phyloP scores from a whole-genome alignment of 352 stramenopile genomes.

The Pythium chondricola region DNA sequence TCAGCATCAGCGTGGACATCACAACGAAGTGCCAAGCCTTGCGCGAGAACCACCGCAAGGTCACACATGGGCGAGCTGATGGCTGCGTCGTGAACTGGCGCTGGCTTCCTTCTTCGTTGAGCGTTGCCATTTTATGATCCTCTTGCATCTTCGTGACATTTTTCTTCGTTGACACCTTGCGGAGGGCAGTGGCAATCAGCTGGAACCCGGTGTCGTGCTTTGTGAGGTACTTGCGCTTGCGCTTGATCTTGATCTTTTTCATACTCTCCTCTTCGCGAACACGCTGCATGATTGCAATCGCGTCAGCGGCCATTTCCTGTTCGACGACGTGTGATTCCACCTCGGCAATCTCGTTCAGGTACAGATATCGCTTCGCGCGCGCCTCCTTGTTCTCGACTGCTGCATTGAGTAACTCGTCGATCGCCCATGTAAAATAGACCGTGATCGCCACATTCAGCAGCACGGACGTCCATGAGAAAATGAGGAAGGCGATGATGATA shows the following conservation, averaged over 20 bases:
- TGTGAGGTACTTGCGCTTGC: slow-evolving; percentile 6
- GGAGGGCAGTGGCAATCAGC: slow-evolving; percentile 9
- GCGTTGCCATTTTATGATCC: background rate
- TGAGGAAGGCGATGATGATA: slow-evolving; percentile 13
- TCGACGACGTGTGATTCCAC: background rate
- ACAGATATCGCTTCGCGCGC: slow-evolving; percentile 4
- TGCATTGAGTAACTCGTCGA: slow-evolving; percentile 11
- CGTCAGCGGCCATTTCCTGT: slow-evolving; percentile 13
- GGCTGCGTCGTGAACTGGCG: background rate
- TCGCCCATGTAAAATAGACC: slow-evolving; percentile 20
- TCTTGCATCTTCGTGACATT: background rate
- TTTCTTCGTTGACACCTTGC: slow-evolving; percentile 6
- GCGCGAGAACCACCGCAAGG: slow-evolving; percentile 16
- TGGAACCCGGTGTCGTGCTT: slow-evolving; percentile 22
- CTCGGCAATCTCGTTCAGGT: slow-evolving; percentile 20
- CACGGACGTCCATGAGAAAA: slow-evolving; percentile 17
- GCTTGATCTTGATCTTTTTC: slow-evolving; percentile 4
- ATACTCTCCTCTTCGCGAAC: slow-evolving; percentile 15
- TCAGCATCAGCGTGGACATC: slow-evolving; percentile 20
- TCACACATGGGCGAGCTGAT: background rate
- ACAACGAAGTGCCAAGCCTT: slow-evolving; percentile 19
- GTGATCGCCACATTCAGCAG: slow-evolving; percentile 13
- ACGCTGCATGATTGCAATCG: slow-evolving; percentile 16
- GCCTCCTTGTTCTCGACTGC: slow-evolving; percentile 1
- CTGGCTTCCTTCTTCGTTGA: background rate